Conservation (phyloP, 768 basidiomycete genomes). For the Agaricus subrufescens region DNA sequence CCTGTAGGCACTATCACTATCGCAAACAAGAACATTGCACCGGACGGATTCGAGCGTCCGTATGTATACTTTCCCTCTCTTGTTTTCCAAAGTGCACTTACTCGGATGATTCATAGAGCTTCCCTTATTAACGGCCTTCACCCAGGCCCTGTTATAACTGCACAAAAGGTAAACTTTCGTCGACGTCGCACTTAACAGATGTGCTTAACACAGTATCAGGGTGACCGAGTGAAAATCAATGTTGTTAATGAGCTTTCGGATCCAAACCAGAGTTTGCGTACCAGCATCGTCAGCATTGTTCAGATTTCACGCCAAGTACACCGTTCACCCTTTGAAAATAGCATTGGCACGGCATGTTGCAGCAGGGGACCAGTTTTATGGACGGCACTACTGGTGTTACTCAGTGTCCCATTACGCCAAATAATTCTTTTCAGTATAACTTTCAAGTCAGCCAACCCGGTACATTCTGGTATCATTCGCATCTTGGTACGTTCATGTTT, state of each 20-base stretch:
- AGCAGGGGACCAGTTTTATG: slow-evolving; percentile 29
- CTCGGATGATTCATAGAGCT: slow-evolving; percentile 2
- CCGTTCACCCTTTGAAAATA: slow-evolving; percentile 14
- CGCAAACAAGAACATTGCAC: slow-evolving; percentile 4
- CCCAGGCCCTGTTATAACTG: slow-evolving; percentile 14
- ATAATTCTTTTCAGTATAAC: slow-evolving; percentile 33
- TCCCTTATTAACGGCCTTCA: slow-evolving; percentile 4
- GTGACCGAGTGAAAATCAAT: slow-evolving; percentile 38
- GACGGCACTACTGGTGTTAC: slow-evolving; percentile 35
- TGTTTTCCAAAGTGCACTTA: not conserved
- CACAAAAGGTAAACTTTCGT: slow-evolving; percentile 6
- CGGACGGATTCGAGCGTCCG: slow-evolving; percentile 12
- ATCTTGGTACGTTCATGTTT: slow-evolving; percentile 9
- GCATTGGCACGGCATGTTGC: slow-evolving; percentile 43
- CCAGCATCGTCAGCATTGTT: slow-evolving; percentile 37
- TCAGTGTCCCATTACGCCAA: slow-evolving; percentile 39
- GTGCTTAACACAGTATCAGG: slow-evolving; percentile 14
- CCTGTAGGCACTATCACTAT: slow-evolving; percentile 3
- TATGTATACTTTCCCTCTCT: not conserved
- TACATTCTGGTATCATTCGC: slow-evolving; percentile 36
- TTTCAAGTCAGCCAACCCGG: slow-evolving; percentile 32
- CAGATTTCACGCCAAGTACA: not conserved
- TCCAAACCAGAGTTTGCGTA: slow-evolving; percentile 39
- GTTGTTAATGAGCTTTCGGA: slow-evolving; percentile 45
- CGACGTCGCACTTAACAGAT: not conserved